These are phyloP conservation scores for Candida sp. DNA, from an alignment of 1,139 yeast species.

Conservation along the genomic window DNA sequence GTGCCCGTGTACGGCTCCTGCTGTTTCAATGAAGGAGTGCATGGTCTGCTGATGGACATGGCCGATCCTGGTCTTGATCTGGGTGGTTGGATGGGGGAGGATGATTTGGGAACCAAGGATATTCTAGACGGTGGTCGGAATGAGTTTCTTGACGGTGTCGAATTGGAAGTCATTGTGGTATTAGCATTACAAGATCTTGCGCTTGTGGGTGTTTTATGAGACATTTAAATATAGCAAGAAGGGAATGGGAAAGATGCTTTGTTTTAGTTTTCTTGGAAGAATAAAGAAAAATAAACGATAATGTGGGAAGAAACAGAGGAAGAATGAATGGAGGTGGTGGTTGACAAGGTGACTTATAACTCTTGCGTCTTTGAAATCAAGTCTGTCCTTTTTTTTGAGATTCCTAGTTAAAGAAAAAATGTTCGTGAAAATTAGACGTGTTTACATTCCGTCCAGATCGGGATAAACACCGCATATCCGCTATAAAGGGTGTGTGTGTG, in stretches of 20 bases:
- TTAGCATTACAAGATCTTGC: constrained; percentile 22
- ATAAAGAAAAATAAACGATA: neutral
- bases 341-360: neutral
- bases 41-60: constrained; percentile 33
- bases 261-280: neutral
- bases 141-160: constrained; percentile 16
- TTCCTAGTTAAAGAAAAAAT: constrained; percentile 8
- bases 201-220: constrained; percentile 26
- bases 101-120: constrained; percentile 20
- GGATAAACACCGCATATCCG: neutral
- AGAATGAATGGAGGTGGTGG: neutral
- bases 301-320: neutral
- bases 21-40: constrained; percentile 36
- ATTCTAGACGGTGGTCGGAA: constrained; percentile 18
- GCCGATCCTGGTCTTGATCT: constrained; percentile 39
- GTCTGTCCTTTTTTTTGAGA: constrained; percentile 1
- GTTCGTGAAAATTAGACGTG: constrained; percentile 1
- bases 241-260: neutral
- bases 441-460: constrained; percentile 1
- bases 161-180: constrained; percentile 13
- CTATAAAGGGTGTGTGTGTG: neutral
- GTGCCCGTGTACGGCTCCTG: constrained; percentile 53
- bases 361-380: neutral
- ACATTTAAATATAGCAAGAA: constrained; percentile 12
- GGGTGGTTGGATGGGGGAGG: constrained; percentile 26